Base-by-base conservation (phyloP, 768 basidiomycete genomes). In the Candolleomyces efflorescens region DNA sequence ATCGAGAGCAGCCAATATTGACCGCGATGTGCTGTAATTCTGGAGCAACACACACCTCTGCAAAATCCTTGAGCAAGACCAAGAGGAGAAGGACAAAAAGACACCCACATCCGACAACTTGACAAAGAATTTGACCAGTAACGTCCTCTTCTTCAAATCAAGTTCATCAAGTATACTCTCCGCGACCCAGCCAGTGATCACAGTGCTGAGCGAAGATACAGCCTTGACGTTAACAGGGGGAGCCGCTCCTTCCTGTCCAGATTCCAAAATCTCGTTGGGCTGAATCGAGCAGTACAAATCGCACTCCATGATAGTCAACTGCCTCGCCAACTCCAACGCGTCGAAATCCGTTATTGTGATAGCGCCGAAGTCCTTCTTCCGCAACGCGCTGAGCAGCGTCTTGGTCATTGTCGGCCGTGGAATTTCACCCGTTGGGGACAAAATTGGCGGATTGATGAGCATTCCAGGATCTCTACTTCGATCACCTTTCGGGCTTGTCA, bases 131-230 rank as follows among this genome's bases (percentile, higher is more conserved):
- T 94, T 94, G 66, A 96, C 80, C 60, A 95, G 67, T 7, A 68
- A 58, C 23, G 86, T 87, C 59, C 94, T 78, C 73, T 86, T 91
- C 80, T 92, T 94, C 63, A 86, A 82, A 71, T 98, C 96, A 53
- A 78, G 81, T 73, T 99, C 96, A 64, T 87, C 87, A 50, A 99
- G 73, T 59, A 99, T 94, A 65, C 89, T 88, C 73, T 98, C 96
- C 9, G 94, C 89, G 27, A 98, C 91, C 92, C 94, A 96, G 3
- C 94, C 95, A 1, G 94, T 98, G 63, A 98, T 88, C 54, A 88
- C 84, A 13, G 94, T 98, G 68, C 93, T 96, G 68, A 98, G 73
- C 5, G 89, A 85, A 46, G 88, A 88, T 62, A 98, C 87, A 22
- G 90, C 89, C 68, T 84, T 89, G 46, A 98, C 87, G 62, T 90